These are phyloP conservation scores for Sporothrix inflata DNA, from an alignment of 2,329 filamentous ascomycete genomes.

Conservation along the genomic window DNA sequence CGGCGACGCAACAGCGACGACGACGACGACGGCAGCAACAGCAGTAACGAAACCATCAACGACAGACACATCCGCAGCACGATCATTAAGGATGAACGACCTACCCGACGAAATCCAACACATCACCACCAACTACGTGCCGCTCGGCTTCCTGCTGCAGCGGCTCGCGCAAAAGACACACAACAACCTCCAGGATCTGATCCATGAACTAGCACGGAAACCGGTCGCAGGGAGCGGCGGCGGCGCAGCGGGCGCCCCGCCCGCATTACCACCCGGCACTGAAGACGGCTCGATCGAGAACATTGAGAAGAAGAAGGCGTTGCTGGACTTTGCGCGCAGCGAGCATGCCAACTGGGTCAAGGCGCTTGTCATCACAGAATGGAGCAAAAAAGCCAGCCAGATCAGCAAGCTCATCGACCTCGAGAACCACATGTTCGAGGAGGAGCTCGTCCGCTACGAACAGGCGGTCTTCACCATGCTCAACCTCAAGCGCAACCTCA, in stretches of 20 bases:
- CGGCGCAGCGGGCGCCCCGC: conserved; percentile 32
- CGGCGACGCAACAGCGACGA: conserved; percentile 24
- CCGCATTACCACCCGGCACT: conserved; percentile 34
- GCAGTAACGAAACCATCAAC: neutral
- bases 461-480: conserved; percentile 65
- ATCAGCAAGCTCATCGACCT: conserved; percentile 90
- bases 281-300: conserved; percentile 68
- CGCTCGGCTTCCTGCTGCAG: conserved; percentile 73
- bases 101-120: conserved; percentile 67
- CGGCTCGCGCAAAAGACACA: conserved; percentile 83
- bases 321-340: conserved; percentile 78
- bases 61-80: conserved; percentile 21
- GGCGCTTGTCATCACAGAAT: conserved; percentile 84
- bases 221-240: conserved; percentile 62
- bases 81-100: conserved; percentile 53
- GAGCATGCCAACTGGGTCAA: conserved; percentile 91
- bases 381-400: conserved; percentile 77
- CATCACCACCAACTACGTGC: conserved; percentile 75
- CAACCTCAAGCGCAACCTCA: conserved; percentile 73
- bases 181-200: conserved; percentile 71
- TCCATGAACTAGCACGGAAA: conserved; percentile 71
- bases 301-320: conserved; percentile 71
- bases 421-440: conserved; percentile 68
- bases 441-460: conserved; percentile 64
- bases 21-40: conserved; percentile 13